Evolutionary conservation across 2,329 filamentous ascomycete species (phyloP), one percentile per base, ranked within the genome.

Genomic region (Diaporthe eres): DNA sequence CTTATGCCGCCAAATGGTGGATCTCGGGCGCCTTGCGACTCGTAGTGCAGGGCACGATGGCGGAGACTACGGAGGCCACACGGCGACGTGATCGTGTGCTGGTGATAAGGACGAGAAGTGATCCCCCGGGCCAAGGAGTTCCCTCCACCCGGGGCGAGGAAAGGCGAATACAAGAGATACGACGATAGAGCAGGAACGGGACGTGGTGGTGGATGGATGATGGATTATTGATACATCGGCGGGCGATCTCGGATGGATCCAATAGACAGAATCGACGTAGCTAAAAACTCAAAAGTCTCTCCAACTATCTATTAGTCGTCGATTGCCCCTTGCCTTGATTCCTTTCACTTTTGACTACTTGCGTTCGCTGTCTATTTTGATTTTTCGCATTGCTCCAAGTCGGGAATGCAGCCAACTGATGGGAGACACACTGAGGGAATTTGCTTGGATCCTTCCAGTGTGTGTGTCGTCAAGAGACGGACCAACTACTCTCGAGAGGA

Each of bases 181-280:
- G 49, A 55, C 34, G 65, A 19, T 55, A 70, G 49, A 70, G 34
- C 34, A 70, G 65, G 31, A 17, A 55, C 5, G 31, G 65, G 47
- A 68, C 47, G 12, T 25, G 17, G 37, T 39, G 37, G 17, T 47
- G 17, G 49, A 34, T 39, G 49, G 49, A 28, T n/a, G 65, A 39
- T 70, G 65, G 65, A 28, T 53, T 55, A 39, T 42, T 55, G 49
- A 28, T 70, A 53, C 65, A 55, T 55, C 3, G 49, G 65, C 22
- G 49, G 65, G 47, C 25, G 49, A 55, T 55, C 49, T 70, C 34
- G 65, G 34, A 70, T 39, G 65, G 65, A 42, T 70, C 42, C 34
- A 25, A 70, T 55, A 70, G 49, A 70, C 49, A 70, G 34, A 70
- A 53, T 42, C 49, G 65, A 55, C 34, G 49, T 55, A 70, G 65